These are phyloP conservation scores for Leishmania aethiopica DNA, from an alignment of 208 protist genomes.

Conservation along the genomic window DNA sequence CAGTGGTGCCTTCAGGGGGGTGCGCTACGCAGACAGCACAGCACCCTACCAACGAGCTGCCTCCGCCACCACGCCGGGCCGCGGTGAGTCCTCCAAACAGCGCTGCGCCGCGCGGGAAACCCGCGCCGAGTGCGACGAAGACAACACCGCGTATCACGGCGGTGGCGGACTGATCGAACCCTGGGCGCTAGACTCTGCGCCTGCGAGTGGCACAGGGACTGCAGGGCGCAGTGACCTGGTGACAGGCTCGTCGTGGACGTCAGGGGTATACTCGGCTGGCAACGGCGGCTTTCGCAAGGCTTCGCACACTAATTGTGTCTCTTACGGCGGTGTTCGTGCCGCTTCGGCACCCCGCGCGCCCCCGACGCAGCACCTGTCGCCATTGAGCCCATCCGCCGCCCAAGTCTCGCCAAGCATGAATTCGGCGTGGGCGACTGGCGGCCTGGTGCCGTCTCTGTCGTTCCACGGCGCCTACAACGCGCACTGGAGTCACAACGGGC, in stretches of 20 bases:
- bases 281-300: neutral
- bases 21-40: neutral
- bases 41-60: neutral
- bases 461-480: neutral
- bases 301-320: neutral
- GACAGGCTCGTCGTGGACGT: neutral
- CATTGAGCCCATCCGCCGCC: neutral
- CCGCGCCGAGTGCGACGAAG: too few species aligned
- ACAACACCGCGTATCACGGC: neutral
- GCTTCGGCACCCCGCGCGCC: neutral
- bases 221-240: neutral
- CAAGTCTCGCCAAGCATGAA: neutral
- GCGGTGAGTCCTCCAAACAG: neutral
- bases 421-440: neutral
- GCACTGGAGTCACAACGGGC: neutral
- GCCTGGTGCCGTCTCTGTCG: neutral
- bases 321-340: neutral
- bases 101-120: neutral
- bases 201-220: neutral
- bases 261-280: neutral
- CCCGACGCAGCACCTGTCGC: neutral
- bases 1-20: neutral
- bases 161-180: neutral
- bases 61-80: neutral
- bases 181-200: too few species aligned